These are phyloP conservation scores for Termitomyces sp. DNA, from an alignment of 768 basidiomycete species.

Conservation along the genomic window DNA sequence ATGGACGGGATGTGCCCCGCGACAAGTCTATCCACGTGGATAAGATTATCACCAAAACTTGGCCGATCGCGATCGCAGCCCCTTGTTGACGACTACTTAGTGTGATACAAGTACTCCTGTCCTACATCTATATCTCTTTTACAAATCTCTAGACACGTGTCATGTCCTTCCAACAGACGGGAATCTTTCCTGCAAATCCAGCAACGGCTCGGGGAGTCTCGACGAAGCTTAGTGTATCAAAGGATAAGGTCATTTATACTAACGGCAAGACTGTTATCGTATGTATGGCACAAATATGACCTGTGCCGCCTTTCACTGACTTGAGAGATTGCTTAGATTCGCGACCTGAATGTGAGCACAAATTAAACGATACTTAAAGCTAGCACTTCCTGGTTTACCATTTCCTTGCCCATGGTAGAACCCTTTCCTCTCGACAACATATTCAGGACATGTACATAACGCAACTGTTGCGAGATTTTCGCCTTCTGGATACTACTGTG, in stretches of 20 bases:
- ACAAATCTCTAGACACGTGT: background rate
- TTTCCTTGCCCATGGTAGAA: conserved; percentile 40
- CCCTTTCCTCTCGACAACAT: conserved; percentile 54
- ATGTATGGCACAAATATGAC: conserved; percentile 24
- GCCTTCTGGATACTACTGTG: conserved; percentile 93
- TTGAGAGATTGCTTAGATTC: conserved; percentile 44
- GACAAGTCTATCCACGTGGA: no score
- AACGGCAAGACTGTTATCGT: conserved; percentile 86
- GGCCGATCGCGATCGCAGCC: background rate
- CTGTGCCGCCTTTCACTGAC: background rate
- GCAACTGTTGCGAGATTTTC: conserved; percentile 89
- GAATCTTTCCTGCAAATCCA: conserved; percentile 65
- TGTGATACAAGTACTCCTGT: background rate
- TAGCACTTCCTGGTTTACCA: background rate
- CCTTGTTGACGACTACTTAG: background rate
- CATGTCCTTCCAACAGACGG: conserved; percentile 47
- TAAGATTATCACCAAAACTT: background rate
- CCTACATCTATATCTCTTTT: background rate
- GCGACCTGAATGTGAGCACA: conserved; percentile 68
- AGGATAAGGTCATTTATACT: conserved; percentile 81
- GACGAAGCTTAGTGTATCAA: conserved; percentile 68
- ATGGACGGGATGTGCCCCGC: no score
- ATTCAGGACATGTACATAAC: conserved; percentile 77
- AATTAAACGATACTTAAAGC: background rate
- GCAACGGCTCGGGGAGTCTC: conserved; percentile 59